Evolutionary conservation across 2,329 filamentous ascomycete species (phyloP).

Genomic region (Penicillium sp.): DNA sequence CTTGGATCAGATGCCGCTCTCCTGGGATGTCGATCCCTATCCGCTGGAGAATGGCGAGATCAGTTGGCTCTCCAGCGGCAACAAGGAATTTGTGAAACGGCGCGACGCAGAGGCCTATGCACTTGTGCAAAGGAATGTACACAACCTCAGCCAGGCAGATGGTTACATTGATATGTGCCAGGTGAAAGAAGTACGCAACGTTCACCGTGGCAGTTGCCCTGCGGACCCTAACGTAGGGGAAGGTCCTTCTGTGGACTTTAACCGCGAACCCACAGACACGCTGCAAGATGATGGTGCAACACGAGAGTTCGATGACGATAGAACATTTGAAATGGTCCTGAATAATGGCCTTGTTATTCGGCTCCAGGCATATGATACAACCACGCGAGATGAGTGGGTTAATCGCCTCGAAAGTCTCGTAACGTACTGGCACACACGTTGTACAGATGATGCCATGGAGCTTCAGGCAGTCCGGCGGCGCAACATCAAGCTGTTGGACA

Average conservation of each 20-base stretch:
- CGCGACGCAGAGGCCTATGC: constrained; percentile 58
- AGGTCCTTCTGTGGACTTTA: constrained; percentile 56
- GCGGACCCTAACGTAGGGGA: constrained; percentile 51
- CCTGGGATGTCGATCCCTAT: constrained; percentile 61
- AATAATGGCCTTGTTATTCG: constrained; percentile 60
- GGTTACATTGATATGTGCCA: constrained; percentile 61
- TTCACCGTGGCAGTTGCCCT: constrained; percentile 50
- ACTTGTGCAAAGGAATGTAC: constrained; percentile 56
- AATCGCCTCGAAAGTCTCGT: constrained; percentile 54
- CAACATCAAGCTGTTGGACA: constrained; percentile 58
- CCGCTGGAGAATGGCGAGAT: constrained; percentile 53
- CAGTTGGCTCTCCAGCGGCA: constrained; percentile 53
- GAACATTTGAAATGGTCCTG: constrained; percentile 60
- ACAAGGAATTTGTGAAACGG: constrained; percentile 44
- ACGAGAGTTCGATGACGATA: constrained; percentile 52
- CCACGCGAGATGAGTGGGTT: constrained; percentile 61
- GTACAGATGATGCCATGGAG: constrained; percentile 54
- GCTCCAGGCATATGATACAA: constrained; percentile 56
- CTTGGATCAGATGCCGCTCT: constrained; percentile 55
- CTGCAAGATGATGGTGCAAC: constrained; percentile 52
- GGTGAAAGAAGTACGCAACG: constrained; percentile 55
- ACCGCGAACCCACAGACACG: constrained; percentile 47
- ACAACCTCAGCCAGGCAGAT: constrained; percentile 58
- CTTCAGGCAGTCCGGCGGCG: constrained; percentile 55
- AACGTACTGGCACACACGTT: constrained; percentile 60